Conservation (phyloP, 2,329 filamentous ascomycete species). For the Ceratocystis variospora region DNA sequence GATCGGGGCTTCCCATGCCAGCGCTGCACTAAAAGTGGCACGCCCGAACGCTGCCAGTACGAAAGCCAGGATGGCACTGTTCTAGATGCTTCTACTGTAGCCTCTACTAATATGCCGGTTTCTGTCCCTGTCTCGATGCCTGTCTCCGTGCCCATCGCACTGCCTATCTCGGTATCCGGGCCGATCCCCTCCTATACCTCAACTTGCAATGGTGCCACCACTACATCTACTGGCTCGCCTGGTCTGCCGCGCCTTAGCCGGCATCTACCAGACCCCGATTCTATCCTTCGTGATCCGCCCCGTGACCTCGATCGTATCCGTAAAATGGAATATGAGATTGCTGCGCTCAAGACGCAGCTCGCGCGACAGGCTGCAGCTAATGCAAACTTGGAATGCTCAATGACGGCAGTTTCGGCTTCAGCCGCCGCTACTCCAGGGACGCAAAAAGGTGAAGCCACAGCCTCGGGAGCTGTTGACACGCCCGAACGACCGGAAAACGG, state of each 20-base stretch:
- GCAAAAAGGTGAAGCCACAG: slow-evolving; percentile 32
- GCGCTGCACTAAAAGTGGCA: slow-evolving; percentile 48
- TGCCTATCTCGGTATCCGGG: neutral
- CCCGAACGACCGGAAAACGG: slow-evolving; percentile 5
- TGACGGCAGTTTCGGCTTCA: slow-evolving; percentile 25
- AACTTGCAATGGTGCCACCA: neutral
- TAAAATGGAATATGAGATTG: slow-evolving; percentile 44
- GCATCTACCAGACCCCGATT: slow-evolving; percentile 22
- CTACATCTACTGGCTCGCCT: slow-evolving; percentile 27
- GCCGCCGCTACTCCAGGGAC: slow-evolving; percentile 24
- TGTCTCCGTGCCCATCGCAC: neutral
- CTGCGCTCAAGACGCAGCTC: slow-evolving; percentile 41
- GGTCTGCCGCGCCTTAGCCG: slow-evolving; percentile 31
- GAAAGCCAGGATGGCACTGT: slow-evolving; percentile 42
- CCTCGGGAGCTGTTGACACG: slow-evolving; percentile 22
- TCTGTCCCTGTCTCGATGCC: neutral
- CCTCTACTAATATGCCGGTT: slow-evolving; percentile 18
- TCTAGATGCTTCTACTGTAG: slow-evolving; percentile 32
- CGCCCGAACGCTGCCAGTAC: slow-evolving; percentile 45
- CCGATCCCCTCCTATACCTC: neutral
- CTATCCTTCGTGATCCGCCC: slow-evolving; percentile 28
- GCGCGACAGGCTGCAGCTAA: slow-evolving; percentile 29
- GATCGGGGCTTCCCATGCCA: slow-evolving; percentile 49
- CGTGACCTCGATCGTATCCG: slow-evolving; percentile 46
- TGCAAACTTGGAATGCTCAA: slow-evolving; percentile 35